These are phyloP conservation scores for Fusarium lateritium DNA, from an alignment of 2,329 filamentous ascomycete genomes.

Conservation along the genomic window DNA sequence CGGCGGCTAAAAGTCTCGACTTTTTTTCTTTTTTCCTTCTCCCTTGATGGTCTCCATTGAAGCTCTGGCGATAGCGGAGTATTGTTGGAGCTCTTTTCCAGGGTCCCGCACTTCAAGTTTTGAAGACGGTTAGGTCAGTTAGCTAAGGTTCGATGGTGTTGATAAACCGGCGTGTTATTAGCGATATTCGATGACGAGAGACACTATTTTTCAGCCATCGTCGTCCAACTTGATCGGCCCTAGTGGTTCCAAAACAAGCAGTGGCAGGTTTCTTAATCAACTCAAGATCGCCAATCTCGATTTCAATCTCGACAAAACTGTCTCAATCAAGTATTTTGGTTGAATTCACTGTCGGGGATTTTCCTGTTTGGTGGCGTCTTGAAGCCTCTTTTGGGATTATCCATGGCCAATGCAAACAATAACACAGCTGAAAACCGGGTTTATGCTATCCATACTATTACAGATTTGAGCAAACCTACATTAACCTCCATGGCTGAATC, in stretches of 20 bases:
- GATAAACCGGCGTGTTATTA: conserved; percentile 37
- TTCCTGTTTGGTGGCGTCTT: conserved; percentile 34
- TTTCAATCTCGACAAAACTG: conserved; percentile 32
- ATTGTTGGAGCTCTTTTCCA: conserved; percentile 9
- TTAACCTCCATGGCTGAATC: conserved; percentile 14
- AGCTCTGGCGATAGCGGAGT: conserved; percentile 21
- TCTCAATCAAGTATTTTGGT: conserved; percentile 34
- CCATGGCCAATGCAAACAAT: conserved; percentile 16
- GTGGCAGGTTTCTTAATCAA: conserved; percentile 31
- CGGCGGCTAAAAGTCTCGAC: conserved; percentile 16
- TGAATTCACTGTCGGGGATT: conserved; percentile 34
- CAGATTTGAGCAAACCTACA: conserved; percentile 25
- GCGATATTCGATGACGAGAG: conserved; percentile 42
- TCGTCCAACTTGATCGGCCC: conserved; percentile 37
- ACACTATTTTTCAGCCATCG: conserved; percentile 23
- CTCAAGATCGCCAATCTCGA: conserved; percentile 47
- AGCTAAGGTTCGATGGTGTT: conserved; percentile 3
- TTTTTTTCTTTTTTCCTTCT: conserved; percentile 3
- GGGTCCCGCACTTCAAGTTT: conserved; percentile 25
- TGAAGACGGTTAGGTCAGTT: background rate
- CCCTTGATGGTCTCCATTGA: conserved; percentile 17
- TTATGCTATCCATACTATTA: conserved; percentile 20
- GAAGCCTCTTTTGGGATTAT: conserved; percentile 21
- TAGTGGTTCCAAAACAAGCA: conserved; percentile 20
- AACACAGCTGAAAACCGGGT: conserved; percentile 22